Evolutionary conservation across 2,329 filamentous ascomycete species (phyloP).

Genomic region (Epichloe scottii): DNA sequence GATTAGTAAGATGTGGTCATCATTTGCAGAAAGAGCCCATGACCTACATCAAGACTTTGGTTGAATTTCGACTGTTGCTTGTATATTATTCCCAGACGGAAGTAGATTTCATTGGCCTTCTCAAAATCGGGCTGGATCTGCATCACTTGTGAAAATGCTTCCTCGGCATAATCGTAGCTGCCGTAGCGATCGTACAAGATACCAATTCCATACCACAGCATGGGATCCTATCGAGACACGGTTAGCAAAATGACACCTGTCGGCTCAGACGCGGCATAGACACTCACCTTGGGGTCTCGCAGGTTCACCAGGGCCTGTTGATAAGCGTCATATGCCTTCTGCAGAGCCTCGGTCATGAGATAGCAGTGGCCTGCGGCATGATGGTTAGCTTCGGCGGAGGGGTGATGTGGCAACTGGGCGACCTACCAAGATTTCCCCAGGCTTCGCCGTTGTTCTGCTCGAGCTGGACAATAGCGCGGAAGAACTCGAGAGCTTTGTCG

Average conservation of each 20-base stretch:
- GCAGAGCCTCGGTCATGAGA: slow-evolving; percentile 95
- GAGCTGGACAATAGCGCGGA: slow-evolving; percentile 81
- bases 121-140: slow-evolving; percentile 95
- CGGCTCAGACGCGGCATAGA: background rate
- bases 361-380: slow-evolving; percentile 71
- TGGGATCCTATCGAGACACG: slow-evolving; percentile 56
- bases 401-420: slow-evolving; percentile 11
- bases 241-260: background rate
- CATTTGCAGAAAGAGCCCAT: background rate
- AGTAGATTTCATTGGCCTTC: slow-evolving; percentile 98
- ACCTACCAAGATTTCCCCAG: slow-evolving; percentile 83
- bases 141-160: slow-evolving; percentile 98
- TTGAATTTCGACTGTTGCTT: slow-evolving; percentile 94
- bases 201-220: slow-evolving; percentile 97
- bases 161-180: slow-evolving; percentile 91
- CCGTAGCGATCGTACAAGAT: slow-evolving; percentile 96
- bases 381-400: background rate
- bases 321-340: slow-evolving; percentile 93
- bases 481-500: slow-evolving; percentile 83
- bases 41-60: slow-evolving; percentile 75
- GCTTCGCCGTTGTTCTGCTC: slow-evolving; percentile 86
- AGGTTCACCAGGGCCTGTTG: slow-evolving; percentile 91
- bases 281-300: slow-evolving; percentile 72
- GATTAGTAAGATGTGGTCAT: background rate
- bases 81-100: slow-evolving; percentile 97